Conservation (phyloP, 257 asterid species). For the Jacaranda copaia region DNA sequence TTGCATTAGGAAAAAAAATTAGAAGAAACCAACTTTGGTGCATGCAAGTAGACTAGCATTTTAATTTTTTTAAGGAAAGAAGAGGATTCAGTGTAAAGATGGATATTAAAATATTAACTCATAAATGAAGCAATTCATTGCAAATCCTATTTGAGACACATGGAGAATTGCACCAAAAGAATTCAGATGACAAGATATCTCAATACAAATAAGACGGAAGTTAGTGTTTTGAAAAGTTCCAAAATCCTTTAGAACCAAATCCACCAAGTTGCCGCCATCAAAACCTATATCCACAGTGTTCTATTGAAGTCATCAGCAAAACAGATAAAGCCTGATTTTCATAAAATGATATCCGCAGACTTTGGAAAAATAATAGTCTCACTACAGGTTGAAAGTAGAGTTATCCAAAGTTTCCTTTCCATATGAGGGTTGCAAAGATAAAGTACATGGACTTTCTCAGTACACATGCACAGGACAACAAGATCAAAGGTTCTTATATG, state of each 20-base stretch:
- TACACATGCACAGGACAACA: not conserved
- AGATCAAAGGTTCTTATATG: not conserved
- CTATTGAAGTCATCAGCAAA: not conserved
- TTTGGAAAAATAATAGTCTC: no score
- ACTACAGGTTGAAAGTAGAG: no score
- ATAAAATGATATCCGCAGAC: no score
- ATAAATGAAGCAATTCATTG: not conserved
- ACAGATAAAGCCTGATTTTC: not conserved
- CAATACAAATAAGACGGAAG: not conserved
- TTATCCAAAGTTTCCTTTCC: no score
- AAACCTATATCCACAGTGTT: not conserved
- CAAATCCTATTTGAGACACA: not conserved
- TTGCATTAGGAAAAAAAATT: no score
- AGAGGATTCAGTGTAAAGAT: not conserved
- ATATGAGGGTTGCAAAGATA: no score
- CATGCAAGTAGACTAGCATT: not conserved
- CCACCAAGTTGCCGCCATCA: not conserved
- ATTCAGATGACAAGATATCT: not conserved
- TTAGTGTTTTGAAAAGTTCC: not conserved
- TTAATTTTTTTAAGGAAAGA: not conserved
- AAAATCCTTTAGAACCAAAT: constrained; percentile 14
- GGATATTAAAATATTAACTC: not conserved
- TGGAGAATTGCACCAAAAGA: not conserved
- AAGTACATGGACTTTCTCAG: not conserved
- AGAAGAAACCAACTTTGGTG: no score